phyloP scores from a whole-genome alignment of 225 moss, liverwort and hornwort genomes.

The Polytrichum commune region DNA sequence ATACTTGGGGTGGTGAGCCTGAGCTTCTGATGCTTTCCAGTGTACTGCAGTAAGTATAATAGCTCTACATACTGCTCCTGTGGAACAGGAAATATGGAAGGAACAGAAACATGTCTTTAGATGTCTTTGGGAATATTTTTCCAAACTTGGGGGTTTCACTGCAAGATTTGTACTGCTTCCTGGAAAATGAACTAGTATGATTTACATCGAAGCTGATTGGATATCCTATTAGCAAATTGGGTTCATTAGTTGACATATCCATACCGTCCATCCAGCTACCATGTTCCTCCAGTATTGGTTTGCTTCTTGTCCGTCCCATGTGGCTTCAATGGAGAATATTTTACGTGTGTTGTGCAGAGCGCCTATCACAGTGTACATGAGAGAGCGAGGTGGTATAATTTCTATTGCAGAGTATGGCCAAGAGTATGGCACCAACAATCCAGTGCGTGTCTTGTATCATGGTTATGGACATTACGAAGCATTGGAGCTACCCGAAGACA shows the following conservation, averaged over 20 bases:
- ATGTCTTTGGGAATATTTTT: background rate
- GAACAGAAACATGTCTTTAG: background rate
- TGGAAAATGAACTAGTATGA: background rate
- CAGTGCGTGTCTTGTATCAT: slow-evolving; percentile 89
- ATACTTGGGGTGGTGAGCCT: slow-evolving; percentile 97
- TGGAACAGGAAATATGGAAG: background rate
- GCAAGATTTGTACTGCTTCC: too few relatives aligned
- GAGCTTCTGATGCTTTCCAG: slow-evolving; percentile 98
- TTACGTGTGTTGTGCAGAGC: slow-evolving; percentile 33
- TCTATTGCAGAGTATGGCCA: slow-evolving; percentile 96
- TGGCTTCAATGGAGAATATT: too few relatives aligned
- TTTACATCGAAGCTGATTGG: background rate
- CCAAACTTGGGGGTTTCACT: too few relatives aligned
- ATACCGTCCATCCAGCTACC: background rate
- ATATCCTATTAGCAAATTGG: background rate
- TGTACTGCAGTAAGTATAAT: slow-evolving; percentile 71
- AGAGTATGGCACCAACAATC: slow-evolving; percentile 58
- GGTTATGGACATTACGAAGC: slow-evolving; percentile 98
- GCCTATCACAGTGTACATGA: slow-evolving; percentile 97
- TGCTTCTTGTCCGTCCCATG: background rate
- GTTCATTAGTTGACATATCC: background rate
- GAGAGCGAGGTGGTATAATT: slow-evolving; percentile 78
- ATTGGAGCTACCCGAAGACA: slow-evolving; percentile 62
- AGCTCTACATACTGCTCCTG: background rate
- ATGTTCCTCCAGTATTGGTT: background rate